phyloP scores from a whole-genome alignment of 2,329 filamentous ascomycete species.

The Verticillium nubilum region DNA sequence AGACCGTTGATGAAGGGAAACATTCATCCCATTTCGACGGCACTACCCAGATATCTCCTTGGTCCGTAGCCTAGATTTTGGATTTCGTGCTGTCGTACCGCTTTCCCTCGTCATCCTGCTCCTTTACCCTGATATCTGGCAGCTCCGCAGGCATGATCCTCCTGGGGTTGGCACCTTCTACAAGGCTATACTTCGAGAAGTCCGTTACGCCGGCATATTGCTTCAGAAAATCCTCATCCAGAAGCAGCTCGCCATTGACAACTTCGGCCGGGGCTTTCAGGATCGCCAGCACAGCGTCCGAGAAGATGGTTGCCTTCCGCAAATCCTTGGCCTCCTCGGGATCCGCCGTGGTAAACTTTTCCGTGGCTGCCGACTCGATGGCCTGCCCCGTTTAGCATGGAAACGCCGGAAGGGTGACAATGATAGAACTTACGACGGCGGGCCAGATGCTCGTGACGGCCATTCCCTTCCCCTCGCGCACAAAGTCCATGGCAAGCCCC shows the following conservation, averaged over 20 bases:
- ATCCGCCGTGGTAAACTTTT: constrained; percentile 38
- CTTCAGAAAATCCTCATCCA: constrained; percentile 78
- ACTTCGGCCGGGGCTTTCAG: constrained; percentile 49
- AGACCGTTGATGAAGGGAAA: neutral
- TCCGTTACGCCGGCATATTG: constrained; percentile 58
- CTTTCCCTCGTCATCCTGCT: constrained; percentile 75
- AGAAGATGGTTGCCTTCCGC: constrained; percentile 69
- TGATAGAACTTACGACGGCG: constrained; percentile 52
- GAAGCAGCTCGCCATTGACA: constrained; percentile 67
- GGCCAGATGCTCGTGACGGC: constrained; percentile 81
- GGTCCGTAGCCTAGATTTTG: constrained; percentile 26
- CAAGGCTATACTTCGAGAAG: constrained; percentile 67
- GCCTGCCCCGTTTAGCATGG: constrained; percentile 25
- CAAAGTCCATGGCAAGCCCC: constrained; percentile 77
- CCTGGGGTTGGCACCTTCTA: constrained; percentile 57
- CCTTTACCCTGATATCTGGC: constrained; percentile 65
- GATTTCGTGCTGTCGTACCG: constrained; percentile 59
- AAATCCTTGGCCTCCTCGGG: constrained; percentile 50
- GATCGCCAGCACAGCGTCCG: constrained; percentile 72
- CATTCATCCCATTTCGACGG: neutral
- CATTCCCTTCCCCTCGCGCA: constrained; percentile 62
- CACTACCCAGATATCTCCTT: too few relatives aligned
- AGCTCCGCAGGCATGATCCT: constrained; percentile 72
- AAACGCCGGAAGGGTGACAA: neutral
- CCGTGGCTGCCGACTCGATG: constrained; percentile 72